Evolutionary conservation across 306 rosid genomes (phyloP).

Genomic region (Arachis stenosperma): DNA sequence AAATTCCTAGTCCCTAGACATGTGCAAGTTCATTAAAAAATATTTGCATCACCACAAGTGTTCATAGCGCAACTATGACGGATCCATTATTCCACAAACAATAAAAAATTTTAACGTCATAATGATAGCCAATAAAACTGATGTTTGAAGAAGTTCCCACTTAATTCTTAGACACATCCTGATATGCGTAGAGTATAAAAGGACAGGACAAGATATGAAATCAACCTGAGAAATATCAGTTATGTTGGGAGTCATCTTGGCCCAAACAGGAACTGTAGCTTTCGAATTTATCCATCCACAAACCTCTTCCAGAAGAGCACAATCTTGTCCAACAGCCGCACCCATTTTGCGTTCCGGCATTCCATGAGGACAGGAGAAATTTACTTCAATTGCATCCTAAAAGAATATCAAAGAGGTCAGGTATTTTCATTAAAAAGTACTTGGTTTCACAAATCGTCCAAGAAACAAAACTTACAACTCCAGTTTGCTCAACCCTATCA

Average conservation of each 20-base stretch:
- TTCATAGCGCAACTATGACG: not conserved
- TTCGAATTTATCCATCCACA: slow-evolving; percentile 97
- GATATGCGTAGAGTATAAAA: slow-evolving; percentile 13
- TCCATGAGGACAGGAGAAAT: slow-evolving; percentile 95
- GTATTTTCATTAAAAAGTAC: slow-evolving; percentile 19
- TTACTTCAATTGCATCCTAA: slow-evolving; percentile 91
- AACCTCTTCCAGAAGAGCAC: slow-evolving; percentile 85
- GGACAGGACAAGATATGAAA: slow-evolving; percentile 28
- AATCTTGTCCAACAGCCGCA: slow-evolving; percentile 96
- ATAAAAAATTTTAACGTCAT: slow-evolving; percentile 1
- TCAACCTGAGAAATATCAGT: slow-evolving; percentile 88
- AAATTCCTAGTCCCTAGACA: slow-evolving; percentile 12
- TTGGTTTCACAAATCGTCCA: not conserved
- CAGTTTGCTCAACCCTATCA: slow-evolving; percentile 94
- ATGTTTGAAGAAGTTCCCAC: not conserved
- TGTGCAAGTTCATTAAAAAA: slow-evolving; percentile 19
- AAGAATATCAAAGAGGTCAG: slow-evolving; percentile 32
- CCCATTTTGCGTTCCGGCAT: slow-evolving; percentile 99
- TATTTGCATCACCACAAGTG: not conserved
- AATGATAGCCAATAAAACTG: slow-evolving; percentile 4
- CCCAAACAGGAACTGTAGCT: slow-evolving; percentile 97
- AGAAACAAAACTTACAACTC: slow-evolving; percentile 68
- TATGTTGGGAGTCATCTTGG: slow-evolving; percentile 98
- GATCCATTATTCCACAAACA: slow-evolving; percentile 23
- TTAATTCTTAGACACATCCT: not conserved